phyloP scores from a whole-genome alignment of 2,329 filamentous ascomycete genomes.

The Fusarium algeriense region DNA sequence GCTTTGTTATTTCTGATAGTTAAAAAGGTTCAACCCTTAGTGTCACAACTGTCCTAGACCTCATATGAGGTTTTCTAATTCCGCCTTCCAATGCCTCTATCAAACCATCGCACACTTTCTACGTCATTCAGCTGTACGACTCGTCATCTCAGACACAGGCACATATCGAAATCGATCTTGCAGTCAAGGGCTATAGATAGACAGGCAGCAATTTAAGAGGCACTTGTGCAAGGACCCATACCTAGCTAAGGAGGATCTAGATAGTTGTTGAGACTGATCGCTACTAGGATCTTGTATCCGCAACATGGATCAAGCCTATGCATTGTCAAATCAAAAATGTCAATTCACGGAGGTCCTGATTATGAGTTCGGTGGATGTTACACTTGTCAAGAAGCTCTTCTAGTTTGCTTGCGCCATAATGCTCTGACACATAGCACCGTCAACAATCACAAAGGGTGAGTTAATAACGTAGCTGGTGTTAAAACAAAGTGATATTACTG shows the following conservation, averaged over 20 bases:
- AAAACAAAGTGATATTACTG: neutral
- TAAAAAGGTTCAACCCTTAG: no score
- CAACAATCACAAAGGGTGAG: slow-evolving; percentile 5
- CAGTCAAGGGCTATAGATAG: neutral
- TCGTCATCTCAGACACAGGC: neutral
- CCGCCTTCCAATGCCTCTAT: neutral
- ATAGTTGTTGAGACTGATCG: slow-evolving; percentile 3
- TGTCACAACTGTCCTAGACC: no score
- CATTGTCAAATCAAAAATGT: slow-evolving; percentile 13
- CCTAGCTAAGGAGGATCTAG: neutral
- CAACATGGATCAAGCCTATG: neutral
- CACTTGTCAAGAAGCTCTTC: slow-evolving; percentile 23
- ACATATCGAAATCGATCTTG: neutral
- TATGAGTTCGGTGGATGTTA: slow-evolving; percentile 9
- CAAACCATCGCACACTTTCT: neutral
- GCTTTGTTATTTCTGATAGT: no score
- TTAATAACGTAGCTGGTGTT: neutral
- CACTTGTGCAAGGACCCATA: neutral
- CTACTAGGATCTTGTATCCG: neutral
- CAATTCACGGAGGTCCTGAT: slow-evolving; percentile 23
- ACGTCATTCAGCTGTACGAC: neutral
- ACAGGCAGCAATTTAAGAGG: neutral
- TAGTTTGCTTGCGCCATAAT: slow-evolving; percentile 2
- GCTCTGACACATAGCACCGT: slow-evolving; percentile 9
- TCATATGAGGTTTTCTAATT: neutral